phyloP scores from a whole-genome alignment of 768 basidiomycete species.

The Naganishia onofrii region DNA sequence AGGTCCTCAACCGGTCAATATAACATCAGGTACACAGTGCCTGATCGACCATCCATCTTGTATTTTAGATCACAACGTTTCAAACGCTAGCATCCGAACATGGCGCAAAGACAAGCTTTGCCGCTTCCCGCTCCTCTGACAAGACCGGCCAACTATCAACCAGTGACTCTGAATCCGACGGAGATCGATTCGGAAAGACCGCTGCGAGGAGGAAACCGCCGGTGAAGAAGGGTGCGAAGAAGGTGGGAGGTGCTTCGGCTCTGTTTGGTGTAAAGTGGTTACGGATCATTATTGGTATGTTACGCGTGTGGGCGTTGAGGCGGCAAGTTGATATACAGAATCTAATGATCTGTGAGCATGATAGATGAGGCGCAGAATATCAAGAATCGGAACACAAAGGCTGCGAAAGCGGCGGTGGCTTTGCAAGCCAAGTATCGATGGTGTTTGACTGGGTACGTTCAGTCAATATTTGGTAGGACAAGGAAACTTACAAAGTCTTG shows the following conservation, averaged over 20 bases:
- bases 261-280: slow-evolving; percentile 79
- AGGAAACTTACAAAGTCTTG: not conserved
- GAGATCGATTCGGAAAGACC: slow-evolving; percentile 57
- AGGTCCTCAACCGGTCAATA: not conserved
- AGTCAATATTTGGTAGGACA: not conserved
- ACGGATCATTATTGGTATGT: slow-evolving; percentile 75
- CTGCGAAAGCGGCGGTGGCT: slow-evolving; percentile 71
- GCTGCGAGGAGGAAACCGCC: slow-evolving; percentile 54
- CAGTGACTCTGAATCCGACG: slow-evolving; percentile 55
- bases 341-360: not conserved
- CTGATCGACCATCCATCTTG: no score
- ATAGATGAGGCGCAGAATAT: slow-evolving; percentile 91
- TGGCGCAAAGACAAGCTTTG: slow-evolving; percentile 57
- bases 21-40: not conserved
- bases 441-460: slow-evolving; percentile 67
- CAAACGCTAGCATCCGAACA: slow-evolving; percentile 78
- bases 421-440: slow-evolving; percentile 77
- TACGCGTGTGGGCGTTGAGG: not conserved
- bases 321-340: not conserved
- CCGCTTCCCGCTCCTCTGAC: slow-evolving; percentile 53
- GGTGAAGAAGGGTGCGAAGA: slow-evolving; percentile 54
- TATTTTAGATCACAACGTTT: slow-evolving; percentile 69
- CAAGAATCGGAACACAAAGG: slow-evolving; percentile 77
- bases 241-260: slow-evolving; percentile 54
- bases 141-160: slow-evolving; percentile 42